These are phyloP conservation scores for Ascochyta fabae DNA, from an alignment of 2,329 filamentous ascomycete genomes.

Conservation along the genomic window DNA sequence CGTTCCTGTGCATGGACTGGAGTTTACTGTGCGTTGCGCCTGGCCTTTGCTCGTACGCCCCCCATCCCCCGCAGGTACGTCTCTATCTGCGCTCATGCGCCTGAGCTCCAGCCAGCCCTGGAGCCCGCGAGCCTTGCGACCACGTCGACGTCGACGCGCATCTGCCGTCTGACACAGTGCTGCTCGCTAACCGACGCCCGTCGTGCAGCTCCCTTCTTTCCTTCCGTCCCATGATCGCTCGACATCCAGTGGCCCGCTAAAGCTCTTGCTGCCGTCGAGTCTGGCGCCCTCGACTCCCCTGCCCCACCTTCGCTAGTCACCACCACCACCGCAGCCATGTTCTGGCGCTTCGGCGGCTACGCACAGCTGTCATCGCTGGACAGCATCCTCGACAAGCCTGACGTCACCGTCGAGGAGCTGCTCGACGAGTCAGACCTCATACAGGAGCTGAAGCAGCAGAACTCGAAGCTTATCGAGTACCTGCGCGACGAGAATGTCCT, in stretches of 20 bases:
- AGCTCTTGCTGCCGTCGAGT: constrained; percentile 33
- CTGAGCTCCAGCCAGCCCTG: constrained; percentile 17
- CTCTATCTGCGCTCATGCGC: constrained; percentile 29
- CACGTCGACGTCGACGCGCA: constrained; percentile 14
- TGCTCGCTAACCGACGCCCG: constrained; percentile 11
- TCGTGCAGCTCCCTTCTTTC: constrained; percentile 10
- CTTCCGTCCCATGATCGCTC: constrained; percentile 22
- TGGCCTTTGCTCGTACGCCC: constrained; percentile 20
- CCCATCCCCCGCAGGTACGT: constrained; percentile 27
- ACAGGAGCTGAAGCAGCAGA: constrained; percentile 97
- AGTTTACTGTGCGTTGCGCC: constrained; percentile 15
- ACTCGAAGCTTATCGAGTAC: constrained; percentile 96
- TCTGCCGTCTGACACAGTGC: constrained; percentile 14
- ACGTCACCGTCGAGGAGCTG: constrained; percentile 93
- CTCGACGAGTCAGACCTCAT: constrained; percentile 96
- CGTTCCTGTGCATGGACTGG: constrained; percentile 17
- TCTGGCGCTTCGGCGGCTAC: constrained; percentile 99
- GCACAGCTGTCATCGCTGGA: constrained; percentile 97
- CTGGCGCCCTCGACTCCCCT: constrained; percentile 31
- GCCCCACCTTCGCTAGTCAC: constrained; percentile 38
- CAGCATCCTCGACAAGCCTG: constrained; percentile 91
- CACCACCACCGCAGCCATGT: constrained; percentile 66
- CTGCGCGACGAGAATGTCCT: constrained; percentile 86
- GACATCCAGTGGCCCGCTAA: constrained; percentile 16
- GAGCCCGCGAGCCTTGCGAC: constrained; percentile 8